phyloP scores from a whole-genome alignment of 441 rosid species.

The Codiaeum variegatum region DNA sequence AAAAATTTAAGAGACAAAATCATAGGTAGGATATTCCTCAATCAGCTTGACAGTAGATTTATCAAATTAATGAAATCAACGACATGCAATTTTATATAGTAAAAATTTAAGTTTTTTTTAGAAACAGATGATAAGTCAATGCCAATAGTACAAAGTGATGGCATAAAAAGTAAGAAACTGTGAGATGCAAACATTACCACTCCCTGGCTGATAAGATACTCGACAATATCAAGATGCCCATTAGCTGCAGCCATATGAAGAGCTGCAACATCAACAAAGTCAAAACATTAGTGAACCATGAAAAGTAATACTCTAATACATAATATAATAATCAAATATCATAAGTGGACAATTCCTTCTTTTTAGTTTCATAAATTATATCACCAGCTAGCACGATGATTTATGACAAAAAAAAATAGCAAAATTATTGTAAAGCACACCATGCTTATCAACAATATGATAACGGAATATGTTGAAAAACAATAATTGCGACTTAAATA shows the following conservation, averaged over 20 bases:
- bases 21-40: background rate
- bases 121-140: background rate
- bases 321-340: background rate
- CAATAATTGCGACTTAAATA: background rate
- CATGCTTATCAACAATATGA: background rate
- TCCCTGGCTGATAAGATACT: conserved; percentile 61
- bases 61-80: background rate
- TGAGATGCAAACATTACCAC: conserved; percentile 46
- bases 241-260: conserved; percentile 97
- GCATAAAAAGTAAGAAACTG: background rate
- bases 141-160: background rate
- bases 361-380: no score
- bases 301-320: background rate
- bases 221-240: conserved; percentile 62
- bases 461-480: background rate
- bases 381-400: background rate
- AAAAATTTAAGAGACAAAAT: background rate
- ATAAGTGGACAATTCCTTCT: background rate
- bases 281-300: background rate
- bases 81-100: background rate
- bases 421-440: background rate
- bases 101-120: background rate
- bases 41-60: background rate
- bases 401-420: no score
- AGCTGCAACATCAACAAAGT: conserved; percentile 39